Evolutionary conservation across 306 rosid genomes (phyloP).

Genomic region (Castanea mollissima): DNA sequence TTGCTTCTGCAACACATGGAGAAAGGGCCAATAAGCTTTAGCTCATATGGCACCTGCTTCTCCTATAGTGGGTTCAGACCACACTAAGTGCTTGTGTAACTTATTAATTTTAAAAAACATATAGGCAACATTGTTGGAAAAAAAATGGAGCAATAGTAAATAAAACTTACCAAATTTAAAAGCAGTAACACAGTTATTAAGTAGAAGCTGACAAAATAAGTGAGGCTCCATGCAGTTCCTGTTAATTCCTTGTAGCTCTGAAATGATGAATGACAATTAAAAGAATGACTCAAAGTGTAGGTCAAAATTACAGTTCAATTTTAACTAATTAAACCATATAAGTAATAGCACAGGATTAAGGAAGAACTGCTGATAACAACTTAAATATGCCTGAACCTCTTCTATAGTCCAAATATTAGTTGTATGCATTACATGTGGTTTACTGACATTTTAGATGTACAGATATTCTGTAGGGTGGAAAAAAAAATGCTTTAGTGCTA

Average conservation of each 20-base stretch:
- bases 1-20: not conserved
- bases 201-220: conserved; percentile 87
- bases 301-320: conserved; percentile 5
- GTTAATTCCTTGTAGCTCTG: conserved; percentile 89
- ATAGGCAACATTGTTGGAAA: not conserved
- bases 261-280: conserved; percentile 33
- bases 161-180: conserved; percentile 71
- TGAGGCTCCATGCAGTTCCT: conserved; percentile 68
- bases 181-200: conserved; percentile 78
- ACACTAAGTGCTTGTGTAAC: not conserved
- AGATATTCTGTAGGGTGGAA: not conserved
- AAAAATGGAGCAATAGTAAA: conserved; percentile 3
- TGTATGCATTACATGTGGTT: not conserved
- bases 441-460: not conserved
- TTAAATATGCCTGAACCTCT: conserved; percentile 15
- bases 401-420: conserved; percentile 12
- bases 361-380: conserved; percentile 19
- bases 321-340: not conserved
- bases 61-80: not conserved
- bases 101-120: not conserved
- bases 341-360: not conserved
- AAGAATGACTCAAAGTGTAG: not conserved
- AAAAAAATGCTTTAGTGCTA: conserved; percentile 7
- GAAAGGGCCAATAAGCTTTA: not conserved
- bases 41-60: not conserved